A percentile compares a stretch with the other conserved stretches of the same genome.
phyloP scores from a whole-genome alignment of 768 basidiomycete genomes.

The Antrodiella citrinella region DNA sequence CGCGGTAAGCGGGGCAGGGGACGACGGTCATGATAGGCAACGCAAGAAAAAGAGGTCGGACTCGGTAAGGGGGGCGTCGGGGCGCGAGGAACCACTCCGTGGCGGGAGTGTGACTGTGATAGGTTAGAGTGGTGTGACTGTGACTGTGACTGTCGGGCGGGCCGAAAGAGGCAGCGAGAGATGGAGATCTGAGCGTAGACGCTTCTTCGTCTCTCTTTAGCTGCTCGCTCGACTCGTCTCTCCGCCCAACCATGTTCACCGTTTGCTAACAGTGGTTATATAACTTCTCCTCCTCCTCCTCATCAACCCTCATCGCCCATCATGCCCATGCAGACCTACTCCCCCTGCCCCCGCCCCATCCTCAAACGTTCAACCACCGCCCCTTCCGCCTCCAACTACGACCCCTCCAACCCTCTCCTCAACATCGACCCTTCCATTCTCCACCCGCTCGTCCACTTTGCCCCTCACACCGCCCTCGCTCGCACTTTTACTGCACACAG shows the following conservation, averaged over 20 bases:
- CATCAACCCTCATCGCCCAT: constrained; percentile 4
- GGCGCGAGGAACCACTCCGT: too few species aligned
- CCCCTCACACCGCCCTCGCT: constrained; percentile 29
- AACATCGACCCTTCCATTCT: constrained; percentile 47
- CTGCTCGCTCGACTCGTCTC: background rate
- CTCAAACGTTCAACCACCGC: constrained; percentile 39
- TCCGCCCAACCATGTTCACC: background rate
- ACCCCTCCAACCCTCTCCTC: constrained; percentile 28
- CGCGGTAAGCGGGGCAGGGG: too few species aligned
- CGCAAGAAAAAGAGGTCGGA: too few species aligned
- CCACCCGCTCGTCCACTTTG: constrained; percentile 41
- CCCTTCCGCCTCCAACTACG: constrained; percentile 11
- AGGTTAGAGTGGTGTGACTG: too few species aligned
- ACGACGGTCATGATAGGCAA: too few species aligned
- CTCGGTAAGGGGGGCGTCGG: too few species aligned
- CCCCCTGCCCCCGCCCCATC: constrained; percentile 42
- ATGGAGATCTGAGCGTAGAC: background rate
- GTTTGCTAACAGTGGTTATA: background rate
- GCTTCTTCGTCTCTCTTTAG: background rate
- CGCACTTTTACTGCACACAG: constrained; percentile 36
- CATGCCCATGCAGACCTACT: constrained; percentile 16
- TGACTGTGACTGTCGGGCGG: background rate
- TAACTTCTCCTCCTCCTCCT: background rate
- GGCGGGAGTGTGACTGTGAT: background rate
- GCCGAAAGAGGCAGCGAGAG: background rate